phyloP scores from a whole-genome alignment of 2,329 filamentous ascomycete species.

The Hypoxylon sp. region DNA sequence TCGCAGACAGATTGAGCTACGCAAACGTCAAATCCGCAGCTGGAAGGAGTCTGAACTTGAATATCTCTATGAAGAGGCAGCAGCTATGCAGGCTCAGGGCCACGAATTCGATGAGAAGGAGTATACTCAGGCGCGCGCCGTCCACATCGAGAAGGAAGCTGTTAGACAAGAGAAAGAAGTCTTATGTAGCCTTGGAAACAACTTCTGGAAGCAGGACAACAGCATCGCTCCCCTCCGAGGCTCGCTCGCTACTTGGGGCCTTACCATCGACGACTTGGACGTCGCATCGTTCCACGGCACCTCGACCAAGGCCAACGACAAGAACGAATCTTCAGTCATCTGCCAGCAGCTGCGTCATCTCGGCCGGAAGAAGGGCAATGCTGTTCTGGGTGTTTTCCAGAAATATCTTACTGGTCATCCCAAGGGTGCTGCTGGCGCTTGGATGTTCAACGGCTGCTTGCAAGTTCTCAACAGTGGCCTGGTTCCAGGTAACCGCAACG shows the following conservation, averaged over 20 bases:
- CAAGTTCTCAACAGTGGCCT: constrained; percentile 94
- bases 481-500: constrained; percentile 96
- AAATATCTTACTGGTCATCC: constrained; percentile 99
- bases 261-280: constrained; percentile 93
- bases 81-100: constrained; percentile 85
- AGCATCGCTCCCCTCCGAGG: constrained; percentile 95
- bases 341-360: constrained; percentile 96
- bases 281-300: constrained; percentile 99
- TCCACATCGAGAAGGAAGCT: constrained; percentile 89
- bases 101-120: constrained; percentile 81
- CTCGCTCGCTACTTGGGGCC: constrained; percentile 95
- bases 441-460: constrained; percentile 99
- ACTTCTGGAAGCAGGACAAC: constrained; percentile 97
- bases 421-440: constrained; percentile 98
- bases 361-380: constrained; percentile 95
- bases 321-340: constrained; percentile 98
- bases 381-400: constrained; percentile 96
- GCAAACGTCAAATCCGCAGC: constrained; percentile 91
- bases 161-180: constrained; percentile 92
- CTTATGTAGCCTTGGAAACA: constrained; percentile 91
- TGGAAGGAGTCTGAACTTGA: constrained; percentile 96
- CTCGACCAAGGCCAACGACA: constrained; percentile 98
- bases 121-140: constrained; percentile 83
- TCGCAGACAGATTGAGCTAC: constrained; percentile 90
- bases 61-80: constrained; percentile 90